phyloP scores from a whole-genome alignment of 148 eudicot species.

The Beta vulgaris region DNA sequence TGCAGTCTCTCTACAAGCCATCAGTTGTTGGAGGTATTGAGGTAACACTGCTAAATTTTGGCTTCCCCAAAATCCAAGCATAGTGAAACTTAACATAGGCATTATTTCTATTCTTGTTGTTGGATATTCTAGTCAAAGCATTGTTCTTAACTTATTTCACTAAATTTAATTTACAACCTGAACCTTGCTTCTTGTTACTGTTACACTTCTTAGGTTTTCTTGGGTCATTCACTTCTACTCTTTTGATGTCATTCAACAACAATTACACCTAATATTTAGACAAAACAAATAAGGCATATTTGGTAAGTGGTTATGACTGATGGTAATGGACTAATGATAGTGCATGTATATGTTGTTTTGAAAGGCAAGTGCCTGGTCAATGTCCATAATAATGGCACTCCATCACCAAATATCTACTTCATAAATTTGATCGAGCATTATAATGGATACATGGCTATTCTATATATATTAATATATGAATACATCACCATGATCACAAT shows the following conservation, averaged over 20 bases:
- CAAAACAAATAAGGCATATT: neutral
- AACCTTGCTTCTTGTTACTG: neutral
- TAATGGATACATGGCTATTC: no score
- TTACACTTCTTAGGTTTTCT: neutral
- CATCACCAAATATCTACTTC: no score
- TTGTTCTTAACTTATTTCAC: neutral
- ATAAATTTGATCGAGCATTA: no score
- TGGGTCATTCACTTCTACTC: neutral
- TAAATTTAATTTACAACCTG: neutral
- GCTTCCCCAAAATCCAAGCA: neutral
- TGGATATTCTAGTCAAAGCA: neutral
- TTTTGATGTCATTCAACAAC: neutral
- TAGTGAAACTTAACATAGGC: neutral
- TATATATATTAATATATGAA: no score
- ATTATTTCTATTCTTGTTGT: neutral
- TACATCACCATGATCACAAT: no score
- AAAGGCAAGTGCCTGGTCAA: no score
- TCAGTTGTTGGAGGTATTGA: neutral
- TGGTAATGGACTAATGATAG: no score
- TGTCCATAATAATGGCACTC: no score
- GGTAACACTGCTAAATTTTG: neutral
- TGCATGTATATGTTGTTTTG: no score
- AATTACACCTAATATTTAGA: neutral
- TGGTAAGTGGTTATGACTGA: no score
- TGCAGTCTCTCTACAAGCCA: neutral